Evolutionary conservation across 2,329 filamentous ascomycete species (phyloP).

Genomic region (Xylariaceae sp.): DNA sequence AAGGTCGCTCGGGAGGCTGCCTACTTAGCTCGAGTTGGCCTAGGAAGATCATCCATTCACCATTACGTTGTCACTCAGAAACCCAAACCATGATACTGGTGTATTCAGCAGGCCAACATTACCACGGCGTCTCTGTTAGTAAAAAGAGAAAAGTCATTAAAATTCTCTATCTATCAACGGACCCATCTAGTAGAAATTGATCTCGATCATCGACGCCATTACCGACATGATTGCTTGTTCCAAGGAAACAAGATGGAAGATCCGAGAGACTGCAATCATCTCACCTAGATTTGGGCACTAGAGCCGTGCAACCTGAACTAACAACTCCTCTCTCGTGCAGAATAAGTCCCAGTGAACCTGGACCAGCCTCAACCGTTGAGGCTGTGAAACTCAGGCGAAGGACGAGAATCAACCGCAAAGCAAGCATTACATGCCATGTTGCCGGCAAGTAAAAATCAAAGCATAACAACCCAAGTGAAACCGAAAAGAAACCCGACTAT

Average conservation of each 20-base stretch:
- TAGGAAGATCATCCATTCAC: not conserved
- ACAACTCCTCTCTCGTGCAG: not conserved
- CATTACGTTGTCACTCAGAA: slow-evolving; percentile 4
- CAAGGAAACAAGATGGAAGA: not conserved
- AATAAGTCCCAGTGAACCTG: not conserved
- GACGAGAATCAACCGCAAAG: not conserved
- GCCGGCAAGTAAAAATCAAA: not conserved
- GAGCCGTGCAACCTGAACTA: not conserved
- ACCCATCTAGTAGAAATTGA: not conserved
- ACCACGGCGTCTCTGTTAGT: not conserved
- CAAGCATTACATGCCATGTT: not conserved
- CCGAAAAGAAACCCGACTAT: not conserved
- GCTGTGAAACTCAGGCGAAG: not conserved
- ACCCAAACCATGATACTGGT: slow-evolving; percentile 1
- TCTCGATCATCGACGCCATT: not conserved
- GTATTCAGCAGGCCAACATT: not conserved
- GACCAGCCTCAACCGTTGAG: not conserved
- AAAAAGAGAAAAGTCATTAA: not conserved
- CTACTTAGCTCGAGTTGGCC: slow-evolving; percentile 1
- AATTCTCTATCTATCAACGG: not conserved
- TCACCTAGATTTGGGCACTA: not conserved
- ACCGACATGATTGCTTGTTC: not conserved
- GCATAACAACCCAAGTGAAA: not conserved
- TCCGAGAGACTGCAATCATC: not conserved
- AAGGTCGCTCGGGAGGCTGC: slow-evolving; percentile 5